Evolutionary conservation across 2,329 filamentous ascomycete genomes (phyloP), one percentile per base, ranked within the genome.

Genomic region (Waltergamsia citrina): DNA sequence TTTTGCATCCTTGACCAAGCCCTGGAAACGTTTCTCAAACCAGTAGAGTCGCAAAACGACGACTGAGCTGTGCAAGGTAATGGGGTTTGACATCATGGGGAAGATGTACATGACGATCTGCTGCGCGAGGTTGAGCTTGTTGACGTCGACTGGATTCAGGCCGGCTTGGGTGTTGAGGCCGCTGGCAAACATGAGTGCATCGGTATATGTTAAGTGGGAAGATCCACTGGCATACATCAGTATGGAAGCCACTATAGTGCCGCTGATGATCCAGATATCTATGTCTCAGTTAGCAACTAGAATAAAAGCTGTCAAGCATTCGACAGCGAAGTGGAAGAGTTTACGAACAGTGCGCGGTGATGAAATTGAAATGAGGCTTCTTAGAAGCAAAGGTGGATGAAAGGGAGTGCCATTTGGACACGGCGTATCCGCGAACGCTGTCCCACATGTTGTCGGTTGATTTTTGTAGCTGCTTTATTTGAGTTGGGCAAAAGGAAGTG

Each of bases 21-120:
- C 71, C 52, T 94, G 83, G 52, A 98, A 96, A 7, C 88, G 77
- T 57, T 93, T 94, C 59, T 98, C 88, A 53, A 98, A 98, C 90
- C 90, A 98, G 59, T 94, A 95, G 2, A 98, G 67, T 18, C 92
- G 82, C 11, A 96, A 70, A 46, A 94, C 90, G 7, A 98, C 92
- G 29, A 98, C 86, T 29, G 76, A 82, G 3, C 83, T 76, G 50
- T 94, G 78, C 47, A 94, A 80, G 30, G 83, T 79, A 40, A 94
- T 92, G 1, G 87, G 87, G 33, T 86, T 94, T 18, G 81, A 78
- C 10, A 85, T 47, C 67, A 86, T 79, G 4, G 81, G 66, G 26
- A 85, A 67, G 6, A 87, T 48, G 47, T 81, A 87, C 18, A 93
- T 61, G 33, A 83, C 68, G 27, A 85, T 55, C 59, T 92, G 82